A percentile compares a stretch with the other conserved stretches of the same genome.
Conservation (phyloP, 1,284 basidiomycete genomes). For the Volvariella volvacea region DNA sequence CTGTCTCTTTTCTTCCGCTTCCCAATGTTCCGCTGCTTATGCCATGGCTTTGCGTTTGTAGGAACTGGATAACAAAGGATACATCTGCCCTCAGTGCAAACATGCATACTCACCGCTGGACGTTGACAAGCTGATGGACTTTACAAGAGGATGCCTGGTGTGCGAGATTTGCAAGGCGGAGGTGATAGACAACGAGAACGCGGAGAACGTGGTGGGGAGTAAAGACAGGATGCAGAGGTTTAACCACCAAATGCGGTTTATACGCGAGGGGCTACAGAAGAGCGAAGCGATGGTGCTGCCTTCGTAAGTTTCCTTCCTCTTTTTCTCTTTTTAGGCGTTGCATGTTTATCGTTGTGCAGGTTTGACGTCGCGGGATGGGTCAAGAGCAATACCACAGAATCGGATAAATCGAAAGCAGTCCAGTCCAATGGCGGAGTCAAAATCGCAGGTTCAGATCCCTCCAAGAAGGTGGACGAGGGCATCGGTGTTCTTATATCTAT, state of each 20-base stretch:
- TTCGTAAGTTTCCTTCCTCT: slow-evolving; percentile 40
- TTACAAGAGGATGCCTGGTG: slow-evolving; percentile 50
- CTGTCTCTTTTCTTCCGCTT: slow-evolving; percentile 7
- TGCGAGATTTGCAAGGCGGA: slow-evolving; percentile 80
- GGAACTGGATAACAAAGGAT: slow-evolving; percentile 95
- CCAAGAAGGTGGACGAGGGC: slow-evolving; percentile 59
- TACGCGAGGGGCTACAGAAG: slow-evolving; percentile 82
- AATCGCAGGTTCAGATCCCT: slow-evolving; percentile 62
- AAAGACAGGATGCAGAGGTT: slow-evolving; percentile 95
- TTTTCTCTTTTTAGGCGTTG: background rate
- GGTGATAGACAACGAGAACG: slow-evolving; percentile 88
- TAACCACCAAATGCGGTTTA: slow-evolving; percentile 85
- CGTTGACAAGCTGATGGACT: slow-evolving; percentile 77
- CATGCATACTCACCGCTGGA: slow-evolving; percentile 85
- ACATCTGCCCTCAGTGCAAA: slow-evolving; percentile 88
- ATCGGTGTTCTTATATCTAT: slow-evolving; percentile 76
- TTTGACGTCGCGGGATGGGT: slow-evolving; percentile 83
- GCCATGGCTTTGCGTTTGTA: slow-evolving; percentile 24
- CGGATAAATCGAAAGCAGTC: slow-evolving; percentile 47
- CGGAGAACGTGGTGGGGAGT: slow-evolving; percentile 75
- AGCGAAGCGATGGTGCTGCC: slow-evolving; percentile 86
- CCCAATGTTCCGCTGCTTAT: background rate
- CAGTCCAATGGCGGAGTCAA: slow-evolving; percentile 54
- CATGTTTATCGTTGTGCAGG: slow-evolving; percentile 28
- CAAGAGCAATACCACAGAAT: slow-evolving; percentile 55